A percentile compares a stretch with the other conserved stretches of the same genome.
These are phyloP conservation scores for Petrea volubilis DNA, from an alignment of 257 asterid genomes.

Conservation along the genomic window DNA sequence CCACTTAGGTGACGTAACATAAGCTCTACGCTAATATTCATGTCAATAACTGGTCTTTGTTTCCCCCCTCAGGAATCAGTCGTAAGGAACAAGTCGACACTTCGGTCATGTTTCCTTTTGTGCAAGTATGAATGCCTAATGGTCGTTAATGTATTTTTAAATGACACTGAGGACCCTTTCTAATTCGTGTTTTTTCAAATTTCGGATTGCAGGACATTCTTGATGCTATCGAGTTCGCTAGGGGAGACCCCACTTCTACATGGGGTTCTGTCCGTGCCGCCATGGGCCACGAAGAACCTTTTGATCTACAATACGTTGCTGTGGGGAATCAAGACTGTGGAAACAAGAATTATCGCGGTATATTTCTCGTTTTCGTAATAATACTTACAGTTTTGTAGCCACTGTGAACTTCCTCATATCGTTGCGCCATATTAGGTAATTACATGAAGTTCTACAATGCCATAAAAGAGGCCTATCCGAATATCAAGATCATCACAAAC, in stretches of 20 bases:
- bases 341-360: constrained; percentile 79
- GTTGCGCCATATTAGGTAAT: constrained; percentile 52
- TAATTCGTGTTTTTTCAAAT: too few species aligned
- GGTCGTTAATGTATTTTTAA: too few species aligned
- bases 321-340: constrained; percentile 90
- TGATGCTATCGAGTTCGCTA: constrained; percentile 86
- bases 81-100: constrained; percentile 77
- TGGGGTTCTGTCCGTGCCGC: constrained; percentile 89
- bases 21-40: background rate
- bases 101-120: constrained; percentile 58
- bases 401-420: background rate
- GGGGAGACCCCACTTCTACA: constrained; percentile 59
- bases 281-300: constrained; percentile 88
- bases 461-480: constrained; percentile 65
- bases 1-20: too few species aligned
- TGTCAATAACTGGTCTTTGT: constrained; percentile 1
- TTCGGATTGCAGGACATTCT: constrained; percentile 76
- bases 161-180: too few species aligned
- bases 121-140: constrained; percentile 53
- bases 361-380: background rate
- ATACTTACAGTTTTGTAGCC: background rate
- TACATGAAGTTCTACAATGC: constrained; percentile 82
- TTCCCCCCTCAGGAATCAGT: constrained; percentile 63
- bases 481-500: constrained; percentile 75
- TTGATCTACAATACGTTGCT: constrained; percentile 79